phyloP scores from a whole-genome alignment of 495 filamentous ascomycete species.

The Penicillium cosmopolitanum region DNA sequence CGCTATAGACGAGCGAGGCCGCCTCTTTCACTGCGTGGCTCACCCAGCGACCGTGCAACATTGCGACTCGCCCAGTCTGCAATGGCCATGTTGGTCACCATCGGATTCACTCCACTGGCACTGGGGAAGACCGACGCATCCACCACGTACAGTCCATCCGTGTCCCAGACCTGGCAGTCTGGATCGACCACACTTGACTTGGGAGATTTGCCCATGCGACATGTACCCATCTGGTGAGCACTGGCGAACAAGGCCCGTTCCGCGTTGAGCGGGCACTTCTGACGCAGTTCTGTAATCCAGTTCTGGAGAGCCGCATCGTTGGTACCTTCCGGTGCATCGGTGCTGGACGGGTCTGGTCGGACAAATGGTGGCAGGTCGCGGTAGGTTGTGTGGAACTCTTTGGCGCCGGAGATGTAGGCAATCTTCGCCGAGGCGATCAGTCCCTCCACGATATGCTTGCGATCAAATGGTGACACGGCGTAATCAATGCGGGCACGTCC shows the following conservation, averaged over 20 bases:
- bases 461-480: slow-evolving; percentile 68
- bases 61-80: slow-evolving; percentile 52
- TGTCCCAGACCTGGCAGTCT: slow-evolving; percentile 76
- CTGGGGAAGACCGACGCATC: slow-evolving; percentile 91
- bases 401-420: slow-evolving; percentile 74
- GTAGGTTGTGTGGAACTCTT: slow-evolving; percentile 69
- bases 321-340: slow-evolving; percentile 52
- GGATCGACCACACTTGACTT: slow-evolving; percentile 74
- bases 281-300: slow-evolving; percentile 68
- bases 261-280: slow-evolving; percentile 52
- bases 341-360: slow-evolving; percentile 45
- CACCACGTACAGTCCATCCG: slow-evolving; percentile 71
- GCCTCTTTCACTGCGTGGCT: slow-evolving; percentile 13
- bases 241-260: slow-evolving; percentile 55
- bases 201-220: slow-evolving; percentile 69
- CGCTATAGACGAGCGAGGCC: slow-evolving; percentile 27
- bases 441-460: slow-evolving; percentile 68
- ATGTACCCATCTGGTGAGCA: slow-evolving; percentile 93
- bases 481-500: slow-evolving; percentile 69
- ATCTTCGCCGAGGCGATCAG: slow-evolving; percentile 73
- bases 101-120: slow-evolving; percentile 90
- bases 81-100: slow-evolving; percentile 91
- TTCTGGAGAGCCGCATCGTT: slow-evolving; percentile 67
- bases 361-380: slow-evolving; percentile 68
- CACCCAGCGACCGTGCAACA: slow-evolving; percentile 34